Percentiles rank a stretch among this genome's conserved stretches.
Evolutionary conservation across 768 basidiomycete genomes (phyloP).

Genomic region (Chalciporus piperatus): DNA sequence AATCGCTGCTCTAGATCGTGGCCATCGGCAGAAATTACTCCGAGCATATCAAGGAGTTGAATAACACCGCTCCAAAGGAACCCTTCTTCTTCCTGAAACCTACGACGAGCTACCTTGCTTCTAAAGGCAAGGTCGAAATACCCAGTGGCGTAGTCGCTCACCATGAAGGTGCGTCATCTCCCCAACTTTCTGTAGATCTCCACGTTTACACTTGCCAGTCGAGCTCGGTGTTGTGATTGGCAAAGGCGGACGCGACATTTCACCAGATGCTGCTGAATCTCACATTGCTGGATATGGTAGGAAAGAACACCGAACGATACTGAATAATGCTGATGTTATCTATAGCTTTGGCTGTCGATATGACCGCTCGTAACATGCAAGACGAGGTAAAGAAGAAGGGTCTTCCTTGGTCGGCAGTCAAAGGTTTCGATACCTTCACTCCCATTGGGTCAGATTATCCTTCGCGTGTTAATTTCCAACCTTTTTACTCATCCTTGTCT

Average conservation of each 20-base stretch:
- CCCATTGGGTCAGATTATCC: slow-evolving; percentile 67
- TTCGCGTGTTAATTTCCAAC: not conserved
- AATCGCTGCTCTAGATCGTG: slow-evolving; percentile 60
- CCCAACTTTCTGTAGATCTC: not conserved
- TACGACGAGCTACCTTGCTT: slow-evolving; percentile 79
- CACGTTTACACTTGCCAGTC: slow-evolving; percentile 42
- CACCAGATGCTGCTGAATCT: slow-evolving; percentile 62
- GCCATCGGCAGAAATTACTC: slow-evolving; percentile 95
- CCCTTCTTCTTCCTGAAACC: slow-evolving; percentile 99
- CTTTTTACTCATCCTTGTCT: slow-evolving; percentile 1
- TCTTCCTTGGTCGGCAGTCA: slow-evolving; percentile 95
- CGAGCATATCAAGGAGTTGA: slow-evolving; percentile 89
- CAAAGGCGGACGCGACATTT: slow-evolving; percentile 79
- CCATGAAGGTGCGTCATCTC: slow-evolving; percentile 71
- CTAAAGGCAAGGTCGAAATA: slow-evolving; percentile 81
- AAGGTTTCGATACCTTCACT: slow-evolving; percentile 96
- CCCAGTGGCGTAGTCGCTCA: slow-evolving; percentile 82
- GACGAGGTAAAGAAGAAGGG: slow-evolving; percentile 89
- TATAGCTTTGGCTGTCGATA: slow-evolving; percentile 87
- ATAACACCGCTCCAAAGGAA: slow-evolving; percentile 81
- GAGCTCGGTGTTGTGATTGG: slow-evolving; percentile 98
- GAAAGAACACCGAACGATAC: slow-evolving; percentile 9
- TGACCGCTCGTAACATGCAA: slow-evolving; percentile 96
- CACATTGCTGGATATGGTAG: slow-evolving; percentile 92
- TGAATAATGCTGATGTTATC: not conserved